These are phyloP conservation scores for Capsicum baccatum DNA, from an alignment of 257 asterid species.

Conservation along the genomic window DNA sequence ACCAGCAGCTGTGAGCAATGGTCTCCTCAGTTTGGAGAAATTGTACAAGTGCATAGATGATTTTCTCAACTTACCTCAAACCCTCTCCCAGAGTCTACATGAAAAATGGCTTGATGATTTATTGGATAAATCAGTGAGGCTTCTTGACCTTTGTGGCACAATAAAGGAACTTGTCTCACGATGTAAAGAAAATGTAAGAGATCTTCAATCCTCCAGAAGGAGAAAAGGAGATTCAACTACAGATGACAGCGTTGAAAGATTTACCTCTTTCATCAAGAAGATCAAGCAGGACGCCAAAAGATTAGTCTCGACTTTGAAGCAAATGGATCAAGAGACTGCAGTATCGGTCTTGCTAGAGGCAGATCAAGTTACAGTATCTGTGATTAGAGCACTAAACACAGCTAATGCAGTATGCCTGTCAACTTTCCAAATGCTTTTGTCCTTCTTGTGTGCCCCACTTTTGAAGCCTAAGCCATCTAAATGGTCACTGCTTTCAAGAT, in stretches of 20 bases:
- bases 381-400: conserved; percentile 40
- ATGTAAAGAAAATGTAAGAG: conserved; percentile 27
- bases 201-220: conserved; percentile 29
- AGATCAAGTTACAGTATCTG: conserved; percentile 36
- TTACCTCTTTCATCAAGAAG: conserved; percentile 34
- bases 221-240: conserved; percentile 37
- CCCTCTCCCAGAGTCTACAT: conserved; percentile 24
- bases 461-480: conserved; percentile 38
- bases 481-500: conserved; percentile 48
- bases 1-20: conserved; percentile 25
- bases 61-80: conserved; percentile 38
- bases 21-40: conserved; percentile 34
- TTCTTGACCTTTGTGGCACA: conserved; percentile 29
- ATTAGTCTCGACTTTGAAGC: conserved; percentile 34
- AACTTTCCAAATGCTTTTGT: conserved; percentile 37
- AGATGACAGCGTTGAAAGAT: conserved; percentile 16
- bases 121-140: conserved; percentile 27
- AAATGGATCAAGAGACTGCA: conserved; percentile 35
- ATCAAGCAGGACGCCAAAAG: conserved; percentile 39
- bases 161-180: conserved; percentile 28
- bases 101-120: conserved; percentile 23
- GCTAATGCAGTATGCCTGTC: conserved; percentile 36
- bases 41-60: conserved; percentile 37
- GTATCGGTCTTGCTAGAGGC: conserved; percentile 34
- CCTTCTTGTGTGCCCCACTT: conserved; percentile 38